phyloP scores from a whole-genome alignment of 169 alveolate species.

The Cryptosporidium sp. region DNA sequence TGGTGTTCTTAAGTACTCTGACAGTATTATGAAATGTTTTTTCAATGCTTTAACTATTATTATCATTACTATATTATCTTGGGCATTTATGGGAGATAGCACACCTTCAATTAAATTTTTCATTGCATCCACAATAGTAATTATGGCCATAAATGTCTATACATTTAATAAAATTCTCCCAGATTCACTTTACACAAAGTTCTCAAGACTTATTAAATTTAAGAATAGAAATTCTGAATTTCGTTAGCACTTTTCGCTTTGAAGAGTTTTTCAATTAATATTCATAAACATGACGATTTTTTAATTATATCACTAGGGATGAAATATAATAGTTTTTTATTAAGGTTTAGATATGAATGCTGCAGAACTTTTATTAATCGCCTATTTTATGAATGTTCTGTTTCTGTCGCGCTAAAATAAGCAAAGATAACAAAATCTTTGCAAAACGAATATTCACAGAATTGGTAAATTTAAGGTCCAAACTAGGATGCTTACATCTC shows the following conservation, averaged over 20 bases:
- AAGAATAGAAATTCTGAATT: not conserved
- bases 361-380: not conserved
- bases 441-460: no score
- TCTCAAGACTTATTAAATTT: not conserved
- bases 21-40: slow-evolving; percentile 67
- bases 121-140: slow-evolving; percentile 54
- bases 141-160: slow-evolving; percentile 39
- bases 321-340: no score
- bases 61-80: slow-evolving; percentile 42
- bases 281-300: not conserved
- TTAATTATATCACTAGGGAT: no score
- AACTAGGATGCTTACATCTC: not conserved
- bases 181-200: not conserved
- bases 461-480: no score
- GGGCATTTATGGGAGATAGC: slow-evolving; percentile 65
- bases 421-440: no score
- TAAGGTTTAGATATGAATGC: not conserved
- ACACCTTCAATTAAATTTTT: slow-evolving; percentile 59
- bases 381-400: not conserved
- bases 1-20: slow-evolving; percentile 64
- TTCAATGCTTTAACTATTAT: slow-evolving; percentile 62
- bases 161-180: slow-evolving; percentile 51
- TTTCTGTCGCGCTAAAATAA: no score
- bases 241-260: not conserved
- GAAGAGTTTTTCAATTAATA: not conserved